Percentiles rank a stretch among this genome's conserved stretches.
Conservation (phyloP, 148 eudicot genomes). For the Nepenthes gracilis region DNA sequence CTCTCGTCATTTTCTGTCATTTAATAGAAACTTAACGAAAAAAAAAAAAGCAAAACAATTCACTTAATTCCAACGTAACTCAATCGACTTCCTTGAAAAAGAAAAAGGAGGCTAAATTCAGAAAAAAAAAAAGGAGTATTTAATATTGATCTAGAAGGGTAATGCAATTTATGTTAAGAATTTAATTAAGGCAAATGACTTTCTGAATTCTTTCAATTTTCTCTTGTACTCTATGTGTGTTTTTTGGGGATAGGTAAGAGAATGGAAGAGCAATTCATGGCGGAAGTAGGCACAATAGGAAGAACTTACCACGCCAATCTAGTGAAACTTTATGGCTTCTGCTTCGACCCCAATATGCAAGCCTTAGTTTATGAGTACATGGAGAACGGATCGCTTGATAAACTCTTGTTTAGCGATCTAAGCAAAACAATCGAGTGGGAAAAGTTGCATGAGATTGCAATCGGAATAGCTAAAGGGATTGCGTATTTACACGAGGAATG, state of each 20-base stretch:
- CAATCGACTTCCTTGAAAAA: too few relatives aligned
- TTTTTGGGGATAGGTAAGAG: constrained; percentile 2
- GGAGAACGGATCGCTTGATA: constrained; percentile 19
- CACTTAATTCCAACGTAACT: too few relatives aligned
- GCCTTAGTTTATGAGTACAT: constrained; percentile 26
- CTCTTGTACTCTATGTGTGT: too few relatives aligned
- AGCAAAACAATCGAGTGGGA: background rate
- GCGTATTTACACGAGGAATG: constrained; percentile 27
- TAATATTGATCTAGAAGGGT: too few relatives aligned
- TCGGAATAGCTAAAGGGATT: constrained; percentile 21
- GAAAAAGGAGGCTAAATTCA: too few relatives aligned
- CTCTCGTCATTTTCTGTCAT: too few relatives aligned
- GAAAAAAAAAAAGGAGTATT: too few relatives aligned
- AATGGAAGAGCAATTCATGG: constrained; percentile 29
- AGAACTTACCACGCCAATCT: constrained; percentile 24
- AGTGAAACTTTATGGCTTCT: constrained; percentile 22
- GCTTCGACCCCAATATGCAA: constrained; percentile 15
- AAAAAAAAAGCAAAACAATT: too few relatives aligned
- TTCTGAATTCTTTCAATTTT: too few relatives aligned
- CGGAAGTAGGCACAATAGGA: constrained; percentile 23
- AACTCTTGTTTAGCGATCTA: constrained; percentile 4
- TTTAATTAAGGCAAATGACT: too few relatives aligned
- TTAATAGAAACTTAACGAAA: too few relatives aligned
- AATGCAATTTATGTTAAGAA: too few relatives aligned
- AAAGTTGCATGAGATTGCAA: constrained; percentile 13